Base-by-base conservation (phyloP, 208 protist species). In the Acanthamoeba healyi region DNA sequence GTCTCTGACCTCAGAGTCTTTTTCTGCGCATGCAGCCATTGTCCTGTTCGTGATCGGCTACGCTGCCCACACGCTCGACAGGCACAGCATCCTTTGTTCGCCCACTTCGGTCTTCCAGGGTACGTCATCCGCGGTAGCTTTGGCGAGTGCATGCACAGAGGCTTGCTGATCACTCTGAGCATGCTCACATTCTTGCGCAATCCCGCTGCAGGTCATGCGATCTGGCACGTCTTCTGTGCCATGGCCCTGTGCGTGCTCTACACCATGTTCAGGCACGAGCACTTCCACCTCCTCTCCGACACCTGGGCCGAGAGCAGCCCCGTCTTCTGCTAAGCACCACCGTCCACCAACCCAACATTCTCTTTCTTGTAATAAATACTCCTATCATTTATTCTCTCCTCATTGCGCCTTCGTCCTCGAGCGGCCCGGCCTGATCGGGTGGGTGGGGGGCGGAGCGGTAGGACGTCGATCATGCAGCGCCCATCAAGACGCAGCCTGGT, bases 221-320 rank as follows among this genome's bases (percentile, higher is more conserved):
- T 84, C 74, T 84, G 74, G 74, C 74, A 84, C 44, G 74, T 84
- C 10, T 56, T 84, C 74, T 84, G 74, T 84, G 74, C 74, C 44
- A n/a, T 84, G 0, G 74, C 74, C 42, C 74, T 84, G 12, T 49
- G 74, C 32, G 74, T 84, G 42, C 74, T 84, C 74, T 84, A 84
- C 44, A 84, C 74, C 44, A 84, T 84, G 74, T 84, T 84, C 74
- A 54, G 74, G n/a, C 74, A 84, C 42, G 74, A 84, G 74, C 74
- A 84, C 74, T 84, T 84, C n/a, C 74, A 84, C 74, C 5, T 56
- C 32, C 74, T 84, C 46, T 38, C 74, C n/a, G 74, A 84, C 74
- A 84, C 74, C 17, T 84, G 74, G 74, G 24, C 74, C 36, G 74
- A 84, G 74, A 84, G 42, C 74, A 32, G 42, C 42, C 44, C 74